These are phyloP conservation scores for Neofusicoccum kwambonambiense DNA, from an alignment of 2,329 filamentous ascomycete species.

Conservation along the genomic window DNA sequence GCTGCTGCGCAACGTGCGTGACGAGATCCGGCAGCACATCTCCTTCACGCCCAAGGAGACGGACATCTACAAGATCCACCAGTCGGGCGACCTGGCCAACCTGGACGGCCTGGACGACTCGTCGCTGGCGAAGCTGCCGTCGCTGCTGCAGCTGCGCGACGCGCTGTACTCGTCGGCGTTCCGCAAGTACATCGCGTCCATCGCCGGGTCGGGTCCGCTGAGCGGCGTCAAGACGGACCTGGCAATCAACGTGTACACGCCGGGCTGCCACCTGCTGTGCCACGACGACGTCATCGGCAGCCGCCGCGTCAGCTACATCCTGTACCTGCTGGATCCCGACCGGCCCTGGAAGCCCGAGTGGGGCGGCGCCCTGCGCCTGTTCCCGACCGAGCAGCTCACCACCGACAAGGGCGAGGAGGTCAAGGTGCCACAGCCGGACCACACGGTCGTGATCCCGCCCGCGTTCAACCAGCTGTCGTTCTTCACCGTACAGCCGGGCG, in stretches of 20 bases:
- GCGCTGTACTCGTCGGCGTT: slow-evolving; percentile 89
- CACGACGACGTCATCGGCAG: slow-evolving; percentile 99
- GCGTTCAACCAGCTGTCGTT: slow-evolving; percentile 98
- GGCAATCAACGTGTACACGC: slow-evolving; percentile 98
- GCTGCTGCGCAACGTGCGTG: slow-evolving; percentile 81
- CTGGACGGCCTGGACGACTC: slow-evolving; percentile 88
- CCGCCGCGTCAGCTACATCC: slow-evolving; percentile 90
- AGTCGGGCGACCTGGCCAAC: slow-evolving; percentile 95
- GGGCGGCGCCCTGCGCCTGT: slow-evolving; percentile 89
- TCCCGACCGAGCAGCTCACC: slow-evolving; percentile 65
- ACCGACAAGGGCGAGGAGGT: slow-evolving; percentile 71
- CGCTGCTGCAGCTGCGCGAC: slow-evolving; percentile 87
- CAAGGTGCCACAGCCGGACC: slow-evolving; percentile 76
- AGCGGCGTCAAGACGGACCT: slow-evolving; percentile 96
- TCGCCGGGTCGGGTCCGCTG: slow-evolving; percentile 82
- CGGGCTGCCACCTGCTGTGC: slow-evolving; percentile 90
- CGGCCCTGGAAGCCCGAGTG: slow-evolving; percentile 85
- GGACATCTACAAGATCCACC: slow-evolving; percentile 99
- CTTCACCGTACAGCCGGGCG: slow-evolving; percentile 96
- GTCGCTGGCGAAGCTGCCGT: slow-evolving; percentile 81
- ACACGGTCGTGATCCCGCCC: slow-evolving; percentile 80
- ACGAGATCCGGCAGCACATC: slow-evolving; percentile 86
- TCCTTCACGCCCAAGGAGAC: slow-evolving; percentile 98
- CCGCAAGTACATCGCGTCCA: slow-evolving; percentile 80
- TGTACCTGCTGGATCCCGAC: slow-evolving; percentile 93